Percentiles rank a stretch among this genome's conserved stretches.
Evolutionary conservation across 2,329 filamentous ascomycete species (phyloP).

Genomic region (Zymoseptoria tritici): DNA sequence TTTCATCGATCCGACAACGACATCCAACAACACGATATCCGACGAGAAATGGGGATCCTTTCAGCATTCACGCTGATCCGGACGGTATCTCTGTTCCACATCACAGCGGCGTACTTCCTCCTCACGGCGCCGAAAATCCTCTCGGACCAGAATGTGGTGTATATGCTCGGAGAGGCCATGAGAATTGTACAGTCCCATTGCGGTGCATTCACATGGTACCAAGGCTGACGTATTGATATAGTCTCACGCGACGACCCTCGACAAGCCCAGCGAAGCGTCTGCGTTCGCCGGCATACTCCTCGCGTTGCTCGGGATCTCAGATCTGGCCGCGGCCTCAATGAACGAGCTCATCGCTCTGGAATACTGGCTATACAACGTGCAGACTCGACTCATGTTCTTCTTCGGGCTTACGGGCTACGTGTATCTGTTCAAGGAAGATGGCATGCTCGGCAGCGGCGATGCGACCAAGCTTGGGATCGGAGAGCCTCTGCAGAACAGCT

Average conservation of each 20-base stretch:
- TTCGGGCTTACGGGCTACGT: slow-evolving; percentile 57
- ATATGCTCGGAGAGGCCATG: slow-evolving; percentile 75
- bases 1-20: background rate
- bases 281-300: slow-evolving; percentile 62
- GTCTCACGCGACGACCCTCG: slow-evolving; percentile 61
- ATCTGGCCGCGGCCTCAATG: slow-evolving; percentile 41
- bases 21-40: background rate
- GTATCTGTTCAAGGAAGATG: slow-evolving; percentile 52
- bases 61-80: slow-evolving; percentile 75
- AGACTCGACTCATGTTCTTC: slow-evolving; percentile 58
- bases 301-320: slow-evolving; percentile 48
- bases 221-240: slow-evolving; percentile 26
- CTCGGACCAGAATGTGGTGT: slow-evolving; percentile 72
- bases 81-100: slow-evolving; percentile 72
- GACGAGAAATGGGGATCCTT: slow-evolving; percentile 63
- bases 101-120: slow-evolving; percentile 78
- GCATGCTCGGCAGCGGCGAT: slow-evolving; percentile 35
- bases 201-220: background rate
- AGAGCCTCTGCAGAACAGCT: slow-evolving; percentile 70
- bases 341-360: slow-evolving; percentile 36
- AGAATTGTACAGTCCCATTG: slow-evolving; percentile 54
- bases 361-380: slow-evolving; percentile 48
- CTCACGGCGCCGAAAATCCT: slow-evolving; percentile 64
- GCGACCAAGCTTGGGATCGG: slow-evolving; percentile 24
- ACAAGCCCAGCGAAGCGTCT: slow-evolving; percentile 60